phyloP scores from a whole-genome alignment of 768 basidiomycete genomes.

The Leucogyrophana mollusca region DNA sequence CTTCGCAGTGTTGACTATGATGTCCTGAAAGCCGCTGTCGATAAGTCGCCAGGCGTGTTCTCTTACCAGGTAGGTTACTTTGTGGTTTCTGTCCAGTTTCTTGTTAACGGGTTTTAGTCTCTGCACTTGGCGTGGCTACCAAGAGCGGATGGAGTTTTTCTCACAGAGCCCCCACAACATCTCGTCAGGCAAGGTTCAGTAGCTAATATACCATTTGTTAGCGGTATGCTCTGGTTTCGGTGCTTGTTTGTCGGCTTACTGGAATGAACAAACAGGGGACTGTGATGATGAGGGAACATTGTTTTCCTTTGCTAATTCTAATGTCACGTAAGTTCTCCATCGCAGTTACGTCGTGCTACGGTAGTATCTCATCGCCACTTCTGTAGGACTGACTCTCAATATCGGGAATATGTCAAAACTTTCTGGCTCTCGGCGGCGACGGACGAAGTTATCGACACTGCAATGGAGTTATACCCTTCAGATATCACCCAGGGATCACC shows the following conservation, averaged over 20 bases:
- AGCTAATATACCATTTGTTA: conserved; percentile 49
- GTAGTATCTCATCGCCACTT: not conserved
- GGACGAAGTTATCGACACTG: too few species aligned
- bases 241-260: not conserved
- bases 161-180: conserved; percentile 43
- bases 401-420: conserved; percentile 12
- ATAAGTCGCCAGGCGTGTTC: conserved; percentile 38
- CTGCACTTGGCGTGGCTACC: conserved; percentile 48
- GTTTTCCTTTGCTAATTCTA: conserved; percentile 24
- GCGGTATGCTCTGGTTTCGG: conserved; percentile 27
- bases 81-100: too few species aligned
- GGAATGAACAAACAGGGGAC: conserved; percentile 34
- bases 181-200: conserved; percentile 43
- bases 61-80: conserved; percentile 34
- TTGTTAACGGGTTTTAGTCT: conserved; percentile 27
- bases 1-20: conserved; percentile 37
- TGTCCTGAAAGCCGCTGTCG: conserved; percentile 37
- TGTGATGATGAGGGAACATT: conserved; percentile 61
- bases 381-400: conserved; percentile 20
- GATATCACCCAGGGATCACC: conserved; percentile 47
- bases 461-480: conserved; percentile 28
- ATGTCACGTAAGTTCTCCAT: conserved; percentile 24
- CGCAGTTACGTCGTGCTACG: not conserved
- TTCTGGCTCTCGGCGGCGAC: conserved; percentile 17
- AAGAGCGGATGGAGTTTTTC: conserved; percentile 46